Percentiles rank a stretch among this genome's conserved stretches.
Conservation (phyloP, 768 basidiomycete species). For the Mycena vitilis region DNA sequence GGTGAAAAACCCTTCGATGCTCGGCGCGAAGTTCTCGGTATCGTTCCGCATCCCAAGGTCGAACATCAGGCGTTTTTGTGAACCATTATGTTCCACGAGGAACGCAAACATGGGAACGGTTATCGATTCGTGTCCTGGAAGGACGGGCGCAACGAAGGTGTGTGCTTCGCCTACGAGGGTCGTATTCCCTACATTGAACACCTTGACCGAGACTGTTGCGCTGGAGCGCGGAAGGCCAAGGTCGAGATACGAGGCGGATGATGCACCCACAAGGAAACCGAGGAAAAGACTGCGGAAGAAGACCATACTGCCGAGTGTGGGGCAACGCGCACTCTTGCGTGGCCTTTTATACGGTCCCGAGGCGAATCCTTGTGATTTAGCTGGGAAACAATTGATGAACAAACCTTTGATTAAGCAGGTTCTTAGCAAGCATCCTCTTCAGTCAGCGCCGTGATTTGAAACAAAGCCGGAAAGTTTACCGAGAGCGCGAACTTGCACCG, state of each 20-base stretch:
- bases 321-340: too few relatives aligned
- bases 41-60: slow-evolving; percentile 26
- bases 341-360: too few relatives aligned
- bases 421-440: too few relatives aligned
- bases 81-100: slow-evolving; percentile 21
- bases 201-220: slow-evolving; percentile 25
- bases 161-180: not conserved
- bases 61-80: slow-evolving; percentile 21
- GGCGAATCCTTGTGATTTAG: too few relatives aligned
- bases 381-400: too few relatives aligned
- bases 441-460: too few relatives aligned
- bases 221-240: slow-evolving; percentile 21
- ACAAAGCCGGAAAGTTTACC: too few relatives aligned
- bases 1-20: not conserved
- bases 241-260: slow-evolving; percentile 4
- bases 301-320: too few relatives aligned
- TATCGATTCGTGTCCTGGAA: slow-evolving; percentile 1
- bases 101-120: slow-evolving; percentile 16
- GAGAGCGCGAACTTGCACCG: too few relatives aligned
- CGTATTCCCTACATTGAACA: slow-evolving; percentile 17
- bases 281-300: not conserved
- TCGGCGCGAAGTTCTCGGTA: slow-evolving; percentile 2
- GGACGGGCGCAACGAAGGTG: not conserved
- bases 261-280: not conserved
- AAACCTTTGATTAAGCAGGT: too few relatives aligned